Base-by-base conservation (phyloP, 352 stramenopile species). In the Phytophthora sp. region DNA sequence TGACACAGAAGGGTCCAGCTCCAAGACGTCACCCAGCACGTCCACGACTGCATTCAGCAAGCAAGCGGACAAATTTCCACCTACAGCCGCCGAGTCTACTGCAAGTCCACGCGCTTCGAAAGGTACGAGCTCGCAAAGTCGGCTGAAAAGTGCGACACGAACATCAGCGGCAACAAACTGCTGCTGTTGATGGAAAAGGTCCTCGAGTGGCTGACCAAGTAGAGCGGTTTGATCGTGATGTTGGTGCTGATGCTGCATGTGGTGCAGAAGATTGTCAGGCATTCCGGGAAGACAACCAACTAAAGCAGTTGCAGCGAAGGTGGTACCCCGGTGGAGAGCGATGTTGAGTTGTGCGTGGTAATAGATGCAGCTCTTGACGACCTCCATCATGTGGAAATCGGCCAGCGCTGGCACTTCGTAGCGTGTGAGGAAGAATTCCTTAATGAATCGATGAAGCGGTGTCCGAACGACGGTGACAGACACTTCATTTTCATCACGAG, bases 331-430 rank as follows among this genome's bases (percentile, higher is more conserved):
- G 20, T 41, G 66, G 31, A 62, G 52, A 38, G n/a, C 18, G 30
- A 53, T 41, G 11, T 69, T 63, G 21, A 74, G 71, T n/a, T 72
- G 63, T 42, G 82, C 79, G 51, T 85, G 73, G 68, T 86, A 82
- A 35, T 76, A 87, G 7, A 88, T 55, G 12, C 69, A 73, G 36
- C 79, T 89, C 45, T 89, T 89, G 50, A 89, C 74, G 35, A 89
- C 38, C 67, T 92, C 81, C 66, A 92, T 79, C 70, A 92, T 73
- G 68, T 87, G 84, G 38, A 76, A 88, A 56, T 92, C 84, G 5
- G 81, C 79, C 13, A 92, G 77, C 5, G 71, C 54, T n/a, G 73
- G 79, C 20, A 90, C 47, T 20, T 82, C 81, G 60, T 88, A 90
- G 38, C 73, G 73, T 30, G 38, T 23, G 2, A 88, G 16, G 63